Percentiles rank a stretch among this genome's conserved stretches.
Evolutionary conservation across 257 asterid species (phyloP).

Genomic region (Lavandula angustifolia): DNA sequence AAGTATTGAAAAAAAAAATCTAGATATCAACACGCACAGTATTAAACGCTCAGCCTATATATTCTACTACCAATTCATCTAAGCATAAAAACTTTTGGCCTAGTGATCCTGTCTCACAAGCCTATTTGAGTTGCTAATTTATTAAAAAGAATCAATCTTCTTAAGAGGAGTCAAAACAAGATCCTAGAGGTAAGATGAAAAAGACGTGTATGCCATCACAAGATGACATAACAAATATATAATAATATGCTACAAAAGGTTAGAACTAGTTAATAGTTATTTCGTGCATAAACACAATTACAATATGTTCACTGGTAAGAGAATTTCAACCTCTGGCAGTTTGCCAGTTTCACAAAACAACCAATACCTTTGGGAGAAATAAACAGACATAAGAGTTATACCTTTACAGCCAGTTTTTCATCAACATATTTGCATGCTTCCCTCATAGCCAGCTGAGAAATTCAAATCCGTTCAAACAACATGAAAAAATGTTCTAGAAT

Average conservation of each 20-base stretch:
- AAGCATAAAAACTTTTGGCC: background rate
- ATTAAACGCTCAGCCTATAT: conserved; percentile 5
- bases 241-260: background rate
- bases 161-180: background rate
- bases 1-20: conserved; percentile 12
- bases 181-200: background rate
- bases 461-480: conserved; percentile 18
- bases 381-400: conserved; percentile 32
- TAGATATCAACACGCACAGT: conserved; percentile 4
- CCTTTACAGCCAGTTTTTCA: conserved; percentile 88
- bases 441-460: conserved; percentile 91
- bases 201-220: background rate
- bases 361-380: conserved; percentile 2
- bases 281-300: background rate
- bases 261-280: background rate
- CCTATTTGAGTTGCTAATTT: background rate
- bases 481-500: background rate
- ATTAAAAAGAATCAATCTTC: background rate
- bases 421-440: conserved; percentile 98
- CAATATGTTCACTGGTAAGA: background rate
- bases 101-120: conserved; percentile 1
- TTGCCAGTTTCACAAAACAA: background rate
- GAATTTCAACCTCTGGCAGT: background rate
- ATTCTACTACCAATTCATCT: background rate
- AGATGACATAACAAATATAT: background rate